A percentile compares a stretch with the other conserved stretches of the same genome.
Conservation (phyloP, 768 basidiomycete genomes). For the Podaxis mareebaensis region DNA sequence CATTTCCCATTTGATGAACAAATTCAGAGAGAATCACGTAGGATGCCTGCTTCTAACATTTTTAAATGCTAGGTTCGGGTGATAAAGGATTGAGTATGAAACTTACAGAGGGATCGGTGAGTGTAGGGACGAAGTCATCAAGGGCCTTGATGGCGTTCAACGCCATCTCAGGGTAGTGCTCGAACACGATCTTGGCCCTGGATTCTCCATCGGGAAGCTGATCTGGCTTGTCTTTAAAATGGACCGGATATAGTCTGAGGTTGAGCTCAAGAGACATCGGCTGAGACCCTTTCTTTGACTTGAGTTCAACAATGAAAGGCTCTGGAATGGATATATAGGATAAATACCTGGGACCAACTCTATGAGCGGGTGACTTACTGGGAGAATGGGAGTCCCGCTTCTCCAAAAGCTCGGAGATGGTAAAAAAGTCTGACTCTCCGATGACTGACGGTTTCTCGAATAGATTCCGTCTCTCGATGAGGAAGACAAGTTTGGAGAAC, state of each 20-base stretch:
- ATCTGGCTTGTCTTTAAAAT: not conserved
- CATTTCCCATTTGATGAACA: not conserved
- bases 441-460: not conserved
- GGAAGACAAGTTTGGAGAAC: not conserved
- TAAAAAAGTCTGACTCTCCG: not conserved
- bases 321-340: not conserved
- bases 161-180: not conserved
- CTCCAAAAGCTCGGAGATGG: not conserved
- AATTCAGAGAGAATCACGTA: not conserved
- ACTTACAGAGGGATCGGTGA: not conserved
- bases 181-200: not conserved
- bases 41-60: not conserved
- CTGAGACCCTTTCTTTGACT: not conserved
- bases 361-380: not conserved
- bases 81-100: not conserved
- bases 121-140: not conserved
- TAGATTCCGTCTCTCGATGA: slow-evolving; percentile 1
- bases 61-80: not conserved
- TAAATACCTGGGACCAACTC: not conserved
- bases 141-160: not conserved
- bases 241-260: not conserved
- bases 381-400: not conserved
- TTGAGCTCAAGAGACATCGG: not conserved
- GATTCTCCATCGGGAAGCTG: not conserved
- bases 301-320: slow-evolving; percentile 2